Evolutionary conservation across 2,329 filamentous ascomycete genomes (phyloP), one percentile per base, ranked within the genome.

Genomic region (Geosmithia putterillii): DNA sequence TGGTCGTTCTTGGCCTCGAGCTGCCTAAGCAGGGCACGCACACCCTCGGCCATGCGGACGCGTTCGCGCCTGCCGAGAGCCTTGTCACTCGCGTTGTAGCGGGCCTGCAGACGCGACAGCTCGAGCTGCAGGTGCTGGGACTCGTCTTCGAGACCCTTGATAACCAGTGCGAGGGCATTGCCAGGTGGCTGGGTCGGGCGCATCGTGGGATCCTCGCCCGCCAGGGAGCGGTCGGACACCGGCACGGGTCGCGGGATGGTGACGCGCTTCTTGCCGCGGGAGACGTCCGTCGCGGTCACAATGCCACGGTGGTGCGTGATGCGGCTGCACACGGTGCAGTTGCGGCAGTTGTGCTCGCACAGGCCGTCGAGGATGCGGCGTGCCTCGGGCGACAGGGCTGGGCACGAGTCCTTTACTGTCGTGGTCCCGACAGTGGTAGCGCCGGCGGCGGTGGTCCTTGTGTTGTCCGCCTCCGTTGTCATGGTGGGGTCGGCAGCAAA

Each of bases 81-180:
- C 42, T 81, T 74, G 60, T 92, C 82, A 45, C 79, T 75, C 19
- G 66, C 66, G 49, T 79, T 78, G 60, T 87, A 86, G 34, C 72
- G 63, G 3, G 67, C 68, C 52, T 83, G 76, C 45, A 77, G 72
- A 28, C 70, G 61, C 1, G 73, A 66, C n/a, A 88, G 72, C 52
- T 82, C 73, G 50, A 83, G 70, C 60, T 85, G 83, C 43, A 94
- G 64, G 57, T 94, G 85, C 12, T 73, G 71, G 38, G 89, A 73
- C 59, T 95, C 88, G 56, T 94, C 86, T 51, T 86, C 72, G 3
- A 94, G 67, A 7, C 79, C 74, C 62, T 94, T 92, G 58, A 94
- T 81, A 19, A 94, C 84, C n/a, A 81, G 76, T 7, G 84, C 83
- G 20, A 95, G 74, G 9, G 87, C 86, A 38, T 81, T 63, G 4